Conservation (phyloP, 345 rosid species). For the Eutrema heterophyllum region DNA sequence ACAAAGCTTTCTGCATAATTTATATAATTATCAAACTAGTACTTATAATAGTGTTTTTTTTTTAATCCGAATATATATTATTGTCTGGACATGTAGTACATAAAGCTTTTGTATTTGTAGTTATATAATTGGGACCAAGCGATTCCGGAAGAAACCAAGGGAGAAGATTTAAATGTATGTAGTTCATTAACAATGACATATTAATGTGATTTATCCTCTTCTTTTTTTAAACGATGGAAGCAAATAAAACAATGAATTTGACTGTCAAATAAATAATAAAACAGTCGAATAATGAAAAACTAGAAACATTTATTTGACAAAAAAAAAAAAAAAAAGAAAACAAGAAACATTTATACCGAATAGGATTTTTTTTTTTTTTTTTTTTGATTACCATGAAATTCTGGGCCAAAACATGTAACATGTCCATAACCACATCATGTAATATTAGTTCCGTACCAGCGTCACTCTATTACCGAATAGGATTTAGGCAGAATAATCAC, state of each 20-base stretch:
- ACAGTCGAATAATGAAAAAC: not conserved
- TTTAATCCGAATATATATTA: slow-evolving; percentile 2
- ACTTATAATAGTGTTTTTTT: not conserved
- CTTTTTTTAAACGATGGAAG: not conserved
- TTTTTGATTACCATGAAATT: too few species aligned
- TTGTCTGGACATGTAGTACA: slow-evolving; percentile 4
- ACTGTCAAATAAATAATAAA: not conserved
- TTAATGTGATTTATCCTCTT: not conserved
- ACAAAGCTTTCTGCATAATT: slow-evolving; percentile 12
- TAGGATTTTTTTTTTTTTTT: too few species aligned
- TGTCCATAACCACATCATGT: too few species aligned
- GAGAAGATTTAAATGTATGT: slow-evolving; percentile 18
- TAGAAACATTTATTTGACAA: not conserved
- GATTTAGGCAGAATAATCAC: not conserved
- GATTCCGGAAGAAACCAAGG: slow-evolving; percentile 23
- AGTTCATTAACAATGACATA: not conserved
- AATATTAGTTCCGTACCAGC: too few species aligned
- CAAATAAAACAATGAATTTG: not conserved
- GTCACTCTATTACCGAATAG: too few species aligned
- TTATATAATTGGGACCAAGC: slow-evolving; percentile 22
- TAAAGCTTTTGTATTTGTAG: slow-evolving; percentile 9
- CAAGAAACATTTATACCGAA: too few species aligned
- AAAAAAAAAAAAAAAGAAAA: too few species aligned
- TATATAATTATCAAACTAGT: not conserved
- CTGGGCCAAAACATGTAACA: too few species aligned